phyloP scores from a whole-genome alignment of 2,329 filamentous ascomycete genomes.

The Penicillium sp. region DNA sequence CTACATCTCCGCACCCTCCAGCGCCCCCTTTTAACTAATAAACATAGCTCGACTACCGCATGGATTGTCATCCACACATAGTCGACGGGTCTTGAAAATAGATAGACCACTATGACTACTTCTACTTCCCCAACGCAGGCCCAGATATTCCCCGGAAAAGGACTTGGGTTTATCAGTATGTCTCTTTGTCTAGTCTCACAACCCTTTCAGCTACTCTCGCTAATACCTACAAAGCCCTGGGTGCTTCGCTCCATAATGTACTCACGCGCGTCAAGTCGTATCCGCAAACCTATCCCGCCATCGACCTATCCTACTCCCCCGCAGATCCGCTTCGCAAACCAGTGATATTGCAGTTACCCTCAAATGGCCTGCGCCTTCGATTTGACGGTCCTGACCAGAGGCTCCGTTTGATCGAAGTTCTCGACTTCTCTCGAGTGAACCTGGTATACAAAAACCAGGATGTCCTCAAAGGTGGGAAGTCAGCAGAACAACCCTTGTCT shows the following conservation, averaged over 20 bases:
- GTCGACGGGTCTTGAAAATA: conserved; percentile 8
- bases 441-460: conserved; percentile 81
- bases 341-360: conserved; percentile 71
- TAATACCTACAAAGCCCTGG: conserved; percentile 62
- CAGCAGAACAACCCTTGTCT: conserved; percentile 31
- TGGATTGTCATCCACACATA: neutral
- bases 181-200: conserved; percentile 16
- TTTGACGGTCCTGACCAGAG: conserved; percentile 95
- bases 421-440: conserved; percentile 82
- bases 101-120: conserved; percentile 34
- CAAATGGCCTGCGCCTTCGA: conserved; percentile 82
- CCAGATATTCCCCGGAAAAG: conserved; percentile 65
- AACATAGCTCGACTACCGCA: neutral
- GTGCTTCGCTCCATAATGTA: conserved; percentile 86
- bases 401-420: conserved; percentile 82
- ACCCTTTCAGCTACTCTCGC: conserved; percentile 9
- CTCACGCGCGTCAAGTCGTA: conserved; percentile 85
- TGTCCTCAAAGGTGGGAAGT: conserved; percentile 60
- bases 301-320: conserved; percentile 80
- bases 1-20: neutral
- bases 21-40: neutral
- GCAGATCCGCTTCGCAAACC: conserved; percentile 70
- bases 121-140: conserved; percentile 43
- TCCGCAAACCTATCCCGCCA: conserved; percentile 74
- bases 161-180: conserved; percentile 61